Evolutionary conservation across 352 stramenopile species (phyloP), one percentile per base, ranked within the genome.

Genomic region (Aphanomyces stellatus): DNA sequence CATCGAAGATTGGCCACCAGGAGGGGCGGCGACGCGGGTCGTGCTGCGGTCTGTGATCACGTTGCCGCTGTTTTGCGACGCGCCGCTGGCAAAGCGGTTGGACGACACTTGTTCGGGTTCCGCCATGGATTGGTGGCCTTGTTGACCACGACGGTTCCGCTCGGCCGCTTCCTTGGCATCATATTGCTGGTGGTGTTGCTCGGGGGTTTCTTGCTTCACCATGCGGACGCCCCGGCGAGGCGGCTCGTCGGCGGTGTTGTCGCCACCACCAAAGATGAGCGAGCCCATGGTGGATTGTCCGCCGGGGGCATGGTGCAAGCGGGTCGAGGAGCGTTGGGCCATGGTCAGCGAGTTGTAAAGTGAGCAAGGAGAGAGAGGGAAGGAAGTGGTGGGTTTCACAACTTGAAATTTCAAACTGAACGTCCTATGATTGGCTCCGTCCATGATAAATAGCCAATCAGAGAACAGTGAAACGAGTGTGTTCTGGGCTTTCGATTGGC

Each of bases 1-100:
- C 37, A 43, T 46, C 37, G 66, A 51, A 15, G 40, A 80, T 82
- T 77, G 56, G 25, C 51, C 65, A 59, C 53, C 27, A 40, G 70
- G 43, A 31, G 62, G 62, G 78, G 78, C 53, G 69, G 95, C 84
- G 68, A 96, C 90, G 61, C 87, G 78, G 28, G 87, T 96, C 69
- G 90, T 96, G 68, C 84, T 87, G 42, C 88, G 77, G 48, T 94
- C 88, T 25, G 88, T 97, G 63, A 96, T 72, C 71, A 95, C 86
- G 65, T 96, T 97, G 51, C 90, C 90, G 15, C 72, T 73, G 70
- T 97, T 97, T 71, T 95, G 86, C 74, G 90, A 96, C 35, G 77
- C 71, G 13, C 87, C 87, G 5, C 59, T 80, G 11, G 88, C 87
- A 60, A 91, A 96, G 22, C 84, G 76, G 74, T 96, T 96, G 15